Evolutionary conservation across 768 basidiomycete genomes (phyloP), one percentile per base, ranked within the genome.

Genomic region (Daedaleopsis sinensis): DNA sequence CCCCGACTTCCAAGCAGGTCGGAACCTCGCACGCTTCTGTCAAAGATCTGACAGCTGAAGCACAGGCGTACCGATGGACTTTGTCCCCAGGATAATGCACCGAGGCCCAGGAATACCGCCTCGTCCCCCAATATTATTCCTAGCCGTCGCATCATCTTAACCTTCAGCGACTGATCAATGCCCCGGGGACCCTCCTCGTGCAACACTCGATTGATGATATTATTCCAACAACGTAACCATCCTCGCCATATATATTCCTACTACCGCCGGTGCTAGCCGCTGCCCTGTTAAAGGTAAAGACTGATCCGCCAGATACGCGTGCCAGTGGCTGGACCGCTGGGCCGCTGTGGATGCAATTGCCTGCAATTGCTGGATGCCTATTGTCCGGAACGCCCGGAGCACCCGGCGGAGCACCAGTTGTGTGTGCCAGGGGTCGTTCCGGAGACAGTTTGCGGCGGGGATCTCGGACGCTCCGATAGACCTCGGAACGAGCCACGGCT

Each of bases 381-480:
- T 23, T 24, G 7, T 21, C 32, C 27, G 21, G 24, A 37, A 24
- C 18, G n/a, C 16, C 9, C 38, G 23, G 39, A 23, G 51, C 37
- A 27, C 16, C 10, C 18, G 37, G 35, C 51, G 51, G 51, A 52
- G 18, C n/a, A 43, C 12, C 3, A 10, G 11, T 39, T 54, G 21
- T 15, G 37, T 24, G 37, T 19, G 52, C 52, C 52, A 58, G 39
- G 62, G 49, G 54, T 37, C 15, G 36, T 64, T 49, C 62, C 62
- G 58, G 55, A 64, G 39, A 58, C 62, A 49, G 38, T 52, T 35
- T 52, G 35, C 23, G 39, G 58, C 62, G 62, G 62, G 46, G 42
- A 46, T 43, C 57, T 55, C 57, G 57, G 57, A 63, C 44, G 58
- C 48, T 64, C 62, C 62, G 62, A 59, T 48, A 44, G 2, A 16